Percentiles rank a stretch among this genome's conserved stretches.
These are phyloP conservation scores for Puccinia polysora DNA, from an alignment of 1,284 basidiomycete genomes.

Conservation along the genomic window DNA sequence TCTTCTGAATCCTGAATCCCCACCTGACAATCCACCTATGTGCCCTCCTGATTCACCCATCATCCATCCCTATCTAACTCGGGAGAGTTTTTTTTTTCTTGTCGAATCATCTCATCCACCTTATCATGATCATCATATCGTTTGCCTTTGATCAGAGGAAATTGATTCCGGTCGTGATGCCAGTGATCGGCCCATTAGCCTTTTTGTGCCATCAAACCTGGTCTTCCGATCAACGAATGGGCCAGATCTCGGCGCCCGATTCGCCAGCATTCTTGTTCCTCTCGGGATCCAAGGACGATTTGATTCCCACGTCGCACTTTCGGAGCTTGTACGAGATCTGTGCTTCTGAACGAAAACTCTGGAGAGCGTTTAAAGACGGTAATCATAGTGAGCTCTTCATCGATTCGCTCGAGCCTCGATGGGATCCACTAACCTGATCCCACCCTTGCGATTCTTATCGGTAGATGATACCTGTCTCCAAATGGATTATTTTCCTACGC, in stretches of 20 bases:
- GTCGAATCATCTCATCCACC: too few relatives aligned
- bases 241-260: not conserved
- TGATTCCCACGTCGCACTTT: slow-evolving; percentile 35
- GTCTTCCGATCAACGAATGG: slow-evolving; percentile 33
- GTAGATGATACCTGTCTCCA: slow-evolving; percentile 42
- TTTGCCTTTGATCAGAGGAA: slow-evolving; percentile 26
- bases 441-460: not conserved
- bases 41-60: not conserved
- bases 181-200: slow-evolving; percentile 23
- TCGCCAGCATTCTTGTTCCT: slow-evolving; percentile 31
- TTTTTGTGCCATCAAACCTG: slow-evolving; percentile 43
- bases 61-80: not conserved
- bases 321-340: slow-evolving; percentile 25
- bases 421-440: not conserved
- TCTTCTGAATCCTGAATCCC: too few relatives aligned
- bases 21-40: not conserved
- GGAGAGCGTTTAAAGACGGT: slow-evolving; percentile 36
- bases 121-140: too few relatives aligned
- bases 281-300: slow-evolving; percentile 32
- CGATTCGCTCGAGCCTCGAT: too few relatives aligned
- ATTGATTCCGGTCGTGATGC: slow-evolving; percentile 41
- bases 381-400: slow-evolving; percentile 29
- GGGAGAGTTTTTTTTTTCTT: too few relatives aligned
- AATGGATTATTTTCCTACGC: slow-evolving; percentile 28
- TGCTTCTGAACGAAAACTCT: slow-evolving; percentile 17